Evolutionary conservation across 805 yeast species (phyloP).

Genomic region (Helenozyma baotianmanensis): DNA sequence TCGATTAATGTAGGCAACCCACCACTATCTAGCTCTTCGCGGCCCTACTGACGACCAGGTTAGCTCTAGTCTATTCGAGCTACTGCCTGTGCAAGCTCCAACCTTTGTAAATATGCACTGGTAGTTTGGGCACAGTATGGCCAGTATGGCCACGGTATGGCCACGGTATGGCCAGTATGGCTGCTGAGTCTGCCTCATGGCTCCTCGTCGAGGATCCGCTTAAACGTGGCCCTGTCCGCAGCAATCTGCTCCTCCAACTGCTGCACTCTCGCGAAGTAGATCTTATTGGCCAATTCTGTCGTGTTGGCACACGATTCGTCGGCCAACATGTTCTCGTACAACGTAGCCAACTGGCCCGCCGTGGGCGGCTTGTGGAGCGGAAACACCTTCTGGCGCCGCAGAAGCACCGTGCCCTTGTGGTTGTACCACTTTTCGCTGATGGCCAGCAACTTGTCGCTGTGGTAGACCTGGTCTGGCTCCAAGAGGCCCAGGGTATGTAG

Average conservation of each 20-base stretch:
- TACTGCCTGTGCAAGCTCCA: too few relatives aligned
- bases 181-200: too few relatives aligned
- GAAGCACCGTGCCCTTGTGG: conserved; percentile 24
- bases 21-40: too few relatives aligned
- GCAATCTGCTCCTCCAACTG: conserved; percentile 28
- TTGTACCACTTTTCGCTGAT: conserved; percentile 27
- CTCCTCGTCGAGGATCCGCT: conserved; percentile 3
- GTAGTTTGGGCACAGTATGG: too few relatives aligned
- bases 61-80: too few relatives aligned
- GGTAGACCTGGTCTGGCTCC: conserved; percentile 16
- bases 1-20: too few relatives aligned
- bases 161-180: too few relatives aligned
- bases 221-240: conserved; percentile 22
- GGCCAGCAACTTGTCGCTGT: conserved; percentile 17
- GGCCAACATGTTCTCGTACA: conserved; percentile 27
- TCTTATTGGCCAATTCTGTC: conserved; percentile 35
- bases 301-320: conserved; percentile 26
- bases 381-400: conserved; percentile 16
- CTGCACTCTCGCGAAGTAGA: conserved; percentile 27
- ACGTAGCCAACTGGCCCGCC: conserved; percentile 14
- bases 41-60: too few relatives aligned
- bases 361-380: conserved; percentile 15
- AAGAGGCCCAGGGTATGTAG: conserved; percentile 31
- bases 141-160: too few relatives aligned
- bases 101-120: too few relatives aligned